Evolutionary conservation across 1,284 basidiomycete genomes (phyloP).

Genomic region (Leccinum huronense): DNA sequence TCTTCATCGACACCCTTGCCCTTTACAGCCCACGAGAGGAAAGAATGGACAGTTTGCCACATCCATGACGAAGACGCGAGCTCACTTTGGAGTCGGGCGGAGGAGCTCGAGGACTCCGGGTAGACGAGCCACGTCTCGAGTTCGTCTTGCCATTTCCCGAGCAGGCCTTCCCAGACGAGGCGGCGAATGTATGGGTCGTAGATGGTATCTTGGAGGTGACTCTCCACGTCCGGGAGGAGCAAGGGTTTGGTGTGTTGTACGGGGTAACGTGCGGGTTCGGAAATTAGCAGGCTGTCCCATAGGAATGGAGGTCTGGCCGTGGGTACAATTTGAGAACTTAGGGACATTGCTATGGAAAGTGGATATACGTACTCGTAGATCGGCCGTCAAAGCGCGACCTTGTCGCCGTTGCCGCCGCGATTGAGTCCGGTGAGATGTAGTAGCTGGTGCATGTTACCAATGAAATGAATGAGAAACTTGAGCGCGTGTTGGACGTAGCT

Average conservation of each 20-base stretch:
- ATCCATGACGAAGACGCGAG: not conserved
- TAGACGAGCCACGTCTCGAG: slow-evolving; percentile 65
- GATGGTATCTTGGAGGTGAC: slow-evolving; percentile 71
- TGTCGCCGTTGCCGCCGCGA: slow-evolving; percentile 79
- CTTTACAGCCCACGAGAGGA: slow-evolving; percentile 14
- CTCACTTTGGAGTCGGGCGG: slow-evolving; percentile 3
- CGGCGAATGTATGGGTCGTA: slow-evolving; percentile 89
- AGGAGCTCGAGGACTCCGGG: slow-evolving; percentile 37
- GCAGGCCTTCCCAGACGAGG: slow-evolving; percentile 80
- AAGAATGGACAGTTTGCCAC: slow-evolving; percentile 32
- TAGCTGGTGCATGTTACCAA: slow-evolving; percentile 91
- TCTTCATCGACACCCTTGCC: slow-evolving; percentile 3
- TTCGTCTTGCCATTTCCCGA: slow-evolving; percentile 61
- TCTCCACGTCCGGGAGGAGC: slow-evolving; percentile 65
- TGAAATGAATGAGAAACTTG: slow-evolving; percentile 87
- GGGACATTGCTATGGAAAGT: not conserved
- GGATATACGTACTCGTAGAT: slow-evolving; percentile 52
- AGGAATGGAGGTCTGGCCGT: slow-evolving; percentile 73
- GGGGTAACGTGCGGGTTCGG: slow-evolving; percentile 74
- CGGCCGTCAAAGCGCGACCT: slow-evolving; percentile 68
- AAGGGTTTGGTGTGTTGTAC: slow-evolving; percentile 69
- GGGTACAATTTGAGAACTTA: not conserved
- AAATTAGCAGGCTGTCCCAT: slow-evolving; percentile 83
- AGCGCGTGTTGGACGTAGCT: slow-evolving; percentile 49
- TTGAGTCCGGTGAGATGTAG: slow-evolving; percentile 85